Base-by-base conservation (phyloP, 1,139 yeast species). In the Diutina pseudorugosa region DNA sequence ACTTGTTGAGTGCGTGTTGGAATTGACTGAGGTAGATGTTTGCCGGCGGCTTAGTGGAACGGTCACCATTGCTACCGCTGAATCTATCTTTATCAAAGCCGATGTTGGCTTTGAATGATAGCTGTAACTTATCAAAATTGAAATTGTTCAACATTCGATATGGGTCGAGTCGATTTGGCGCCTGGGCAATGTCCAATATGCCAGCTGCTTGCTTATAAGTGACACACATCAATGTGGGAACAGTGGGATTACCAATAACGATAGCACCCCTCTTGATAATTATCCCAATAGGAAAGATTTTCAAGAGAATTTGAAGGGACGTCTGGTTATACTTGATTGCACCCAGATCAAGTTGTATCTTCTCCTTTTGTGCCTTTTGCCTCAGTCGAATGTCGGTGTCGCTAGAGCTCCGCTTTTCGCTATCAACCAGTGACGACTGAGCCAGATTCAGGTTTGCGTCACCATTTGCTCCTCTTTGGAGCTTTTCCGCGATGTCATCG, bases 161-260 rank as follows among this genome's bases (percentile, higher is more conserved):
- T 41, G 70, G 61, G 64, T 91, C 98, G 2, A 76, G 62, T 0
- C 64, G 57, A 51, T 74, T 73, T 1, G 72, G 71, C 0, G 94
- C 65, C 11, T 68, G 67, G 2, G 72, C 68, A 14, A 80, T 71
- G 63, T 91, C 96, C 1, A 85, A 56, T 0, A 73, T 58, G 0
- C 91, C 90, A n/a, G 67, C 68, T 1, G 82, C 83, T 2, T 72
- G 61, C 8, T 76, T 72, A 60, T 76, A 85, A 9, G 89, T 82
- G 5, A 77, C 70, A 2, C 89, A 82, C 50, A 86, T 58, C 12
- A 93, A 68, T 0, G 91, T 79, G 0, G 95, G 86, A 0, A 96
- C 89, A 12, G 80, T 75, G 53, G 77, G 72, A 65, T 90, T 91
- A 7, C 98, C 98, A 41, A 89, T 61, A 1, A 89, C 83, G 41